phyloP scores from a whole-genome alignment of 2,329 filamentous ascomycete genomes.

The Fusarium camptoceras region DNA sequence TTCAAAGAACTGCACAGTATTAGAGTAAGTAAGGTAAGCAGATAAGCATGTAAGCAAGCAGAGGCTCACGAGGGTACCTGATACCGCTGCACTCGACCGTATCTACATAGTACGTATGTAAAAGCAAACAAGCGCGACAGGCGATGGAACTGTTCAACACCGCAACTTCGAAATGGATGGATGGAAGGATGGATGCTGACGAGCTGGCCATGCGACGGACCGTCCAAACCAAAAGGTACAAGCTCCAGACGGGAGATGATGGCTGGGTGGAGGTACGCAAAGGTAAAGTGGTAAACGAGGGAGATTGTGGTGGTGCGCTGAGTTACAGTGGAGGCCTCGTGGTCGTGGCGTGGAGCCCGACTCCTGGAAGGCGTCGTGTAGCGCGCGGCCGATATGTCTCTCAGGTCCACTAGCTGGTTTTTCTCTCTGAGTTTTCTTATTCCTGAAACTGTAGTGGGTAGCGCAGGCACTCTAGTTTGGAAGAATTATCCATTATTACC shows the following conservation, averaged over 20 bases:
- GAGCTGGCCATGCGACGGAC: conserved; percentile 32
- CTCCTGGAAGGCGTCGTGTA: conserved; percentile 40
- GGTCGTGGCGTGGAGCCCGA: conserved; percentile 41
- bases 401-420: conserved; percentile 31
- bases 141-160: conserved; percentile 44
- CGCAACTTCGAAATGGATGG: conserved; percentile 35
- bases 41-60: conserved; percentile 1
- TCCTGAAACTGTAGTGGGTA: conserved; percentile 44
- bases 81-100: background rate
- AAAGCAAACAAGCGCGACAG: conserved; percentile 44
- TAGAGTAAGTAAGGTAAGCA: conserved; percentile 3
- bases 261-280: conserved; percentile 22
- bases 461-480: conserved; percentile 3
- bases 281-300: conserved; percentile 5
- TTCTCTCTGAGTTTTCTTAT: conserved; percentile 22
- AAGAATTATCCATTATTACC: background rate
- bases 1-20: conserved; percentile 12
- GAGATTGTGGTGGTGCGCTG: conserved; percentile 36
- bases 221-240: conserved; percentile 29
- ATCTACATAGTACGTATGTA: background rate
- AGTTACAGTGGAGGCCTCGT: conserved; percentile 39
- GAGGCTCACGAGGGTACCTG: background rate
- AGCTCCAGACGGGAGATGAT: conserved; percentile 26
- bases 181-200: conserved; percentile 24
- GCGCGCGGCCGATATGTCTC: conserved; percentile 37